phyloP scores from a whole-genome alignment of 2,329 filamentous ascomycete species.

The Fusarium phyllophilum region DNA sequence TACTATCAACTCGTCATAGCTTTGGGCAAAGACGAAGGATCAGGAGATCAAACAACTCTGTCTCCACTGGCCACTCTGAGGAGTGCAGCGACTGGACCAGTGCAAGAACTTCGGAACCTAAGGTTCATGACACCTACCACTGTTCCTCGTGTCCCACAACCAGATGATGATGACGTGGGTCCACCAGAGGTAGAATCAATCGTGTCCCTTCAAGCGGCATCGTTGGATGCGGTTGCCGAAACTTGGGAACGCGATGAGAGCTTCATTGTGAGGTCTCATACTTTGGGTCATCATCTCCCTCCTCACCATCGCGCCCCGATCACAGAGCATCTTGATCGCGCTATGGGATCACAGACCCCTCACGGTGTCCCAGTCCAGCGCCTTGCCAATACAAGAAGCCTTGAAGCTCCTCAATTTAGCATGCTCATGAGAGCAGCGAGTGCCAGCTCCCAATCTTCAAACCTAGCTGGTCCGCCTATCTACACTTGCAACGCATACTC shows the following conservation, averaged over 20 bases:
- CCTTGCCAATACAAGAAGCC: not conserved
- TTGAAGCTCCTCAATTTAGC: rapidly evolving
- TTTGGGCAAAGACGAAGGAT: not conserved
- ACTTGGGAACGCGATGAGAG: not conserved
- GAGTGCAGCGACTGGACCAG: not conserved
- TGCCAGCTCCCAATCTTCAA: not conserved
- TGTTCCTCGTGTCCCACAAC: not conserved
- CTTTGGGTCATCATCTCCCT: not conserved
- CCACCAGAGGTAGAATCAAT: rapidly evolving
- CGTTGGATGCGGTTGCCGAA: not conserved
- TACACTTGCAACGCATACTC: not conserved
- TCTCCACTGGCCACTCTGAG: not conserved
- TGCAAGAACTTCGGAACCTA: not conserved
- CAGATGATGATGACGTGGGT: not conserved
- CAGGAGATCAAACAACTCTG: not conserved
- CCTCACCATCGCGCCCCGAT: not conserved
- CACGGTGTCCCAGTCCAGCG: not conserved
- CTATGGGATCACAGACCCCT: not conserved
- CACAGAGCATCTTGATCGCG: not conserved
- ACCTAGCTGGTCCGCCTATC: not conserved
- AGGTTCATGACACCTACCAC: not conserved
- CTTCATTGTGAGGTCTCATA: not conserved
- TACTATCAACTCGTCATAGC: not conserved
- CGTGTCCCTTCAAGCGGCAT: rapidly evolving
- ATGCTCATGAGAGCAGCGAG: not conserved